Percentiles rank a stretch among this genome's conserved stretches.
These are phyloP conservation scores for Cyberlindnera petersonii DNA, from an alignment of 805 yeast species.

Conservation along the genomic window DNA sequence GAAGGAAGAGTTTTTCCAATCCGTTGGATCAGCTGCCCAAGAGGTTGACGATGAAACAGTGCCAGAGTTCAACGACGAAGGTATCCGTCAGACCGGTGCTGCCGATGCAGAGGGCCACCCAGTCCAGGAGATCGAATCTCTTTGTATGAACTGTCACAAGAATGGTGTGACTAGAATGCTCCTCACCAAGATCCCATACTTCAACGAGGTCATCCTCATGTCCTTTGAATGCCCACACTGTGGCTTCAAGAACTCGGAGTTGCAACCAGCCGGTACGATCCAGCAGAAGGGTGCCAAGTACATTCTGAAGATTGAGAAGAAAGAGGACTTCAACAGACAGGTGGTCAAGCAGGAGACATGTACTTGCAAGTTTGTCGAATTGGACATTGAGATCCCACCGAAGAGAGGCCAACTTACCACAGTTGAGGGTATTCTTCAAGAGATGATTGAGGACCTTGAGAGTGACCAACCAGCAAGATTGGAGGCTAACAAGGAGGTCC, in stretches of 20 bases:
- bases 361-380: conserved; percentile 69
- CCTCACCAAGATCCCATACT: conserved; percentile 85
- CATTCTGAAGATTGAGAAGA: conserved; percentile 59
- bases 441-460: conserved; percentile 77
- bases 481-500: conserved; percentile 66
- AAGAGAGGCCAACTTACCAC: conserved; percentile 91
- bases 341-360: conserved; percentile 90
- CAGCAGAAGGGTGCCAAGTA: conserved; percentile 85
- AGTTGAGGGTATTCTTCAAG: conserved; percentile 81
- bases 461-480: conserved; percentile 81
- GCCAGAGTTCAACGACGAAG: conserved; percentile 31
- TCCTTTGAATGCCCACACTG: conserved; percentile 96
- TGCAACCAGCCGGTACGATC: conserved; percentile 92
- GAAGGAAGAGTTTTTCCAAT: conserved; percentile 44
- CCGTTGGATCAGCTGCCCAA: conserved; percentile 60
- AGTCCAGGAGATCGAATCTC: conserved; percentile 89
- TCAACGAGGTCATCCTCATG: conserved; percentile 88
- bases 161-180: conserved; percentile 80
- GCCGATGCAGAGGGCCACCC: conserved; percentile 86
- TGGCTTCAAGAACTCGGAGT: conserved; percentile 83
- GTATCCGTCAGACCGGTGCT: conserved; percentile 67
- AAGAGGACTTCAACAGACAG: conserved; percentile 81
- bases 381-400: conserved; percentile 93
- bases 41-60: conserved; percentile 34
- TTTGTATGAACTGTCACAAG: conserved; percentile 93